phyloP scores from a whole-genome alignment of 1,284 basidiomycete species.

The Malassezia pachydermatis region DNA sequence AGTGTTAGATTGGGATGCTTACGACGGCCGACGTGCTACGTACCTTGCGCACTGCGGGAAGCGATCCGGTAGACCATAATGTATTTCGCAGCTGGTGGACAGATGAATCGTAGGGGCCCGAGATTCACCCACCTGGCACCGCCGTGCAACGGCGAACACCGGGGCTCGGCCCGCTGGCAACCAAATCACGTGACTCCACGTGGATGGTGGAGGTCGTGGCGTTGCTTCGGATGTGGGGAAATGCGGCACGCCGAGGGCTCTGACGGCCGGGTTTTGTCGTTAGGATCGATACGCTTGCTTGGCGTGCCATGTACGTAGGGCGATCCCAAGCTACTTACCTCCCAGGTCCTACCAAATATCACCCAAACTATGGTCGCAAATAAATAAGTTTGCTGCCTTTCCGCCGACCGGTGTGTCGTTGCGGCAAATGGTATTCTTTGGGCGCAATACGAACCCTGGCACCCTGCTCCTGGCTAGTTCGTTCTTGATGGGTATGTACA shows the following conservation, averaged over 20 bases:
- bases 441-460: conserved; percentile 43
- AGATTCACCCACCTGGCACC: neutral
- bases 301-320: conserved; percentile 12
- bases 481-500: conserved; percentile 24
- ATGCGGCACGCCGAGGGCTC: neutral
- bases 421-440: conserved; percentile 48
- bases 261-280: neutral
- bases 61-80: conserved; percentile 18
- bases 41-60: conserved; percentile 20
- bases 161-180: conserved; percentile 15
- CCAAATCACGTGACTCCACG: conserved; percentile 16
- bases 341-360: conserved; percentile 39
- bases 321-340: no score
- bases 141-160: conserved; percentile 14
- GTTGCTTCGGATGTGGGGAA: neutral
- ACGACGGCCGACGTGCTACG: neutral
- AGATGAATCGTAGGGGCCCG: conserved; percentile 7
- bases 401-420: conserved; percentile 46
- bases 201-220: neutral
- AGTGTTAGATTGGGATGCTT: neutral
- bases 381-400: conserved; percentile 45
- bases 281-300: neutral
- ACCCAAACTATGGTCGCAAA: conserved; percentile 38
- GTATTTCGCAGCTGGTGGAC: conserved; percentile 5
- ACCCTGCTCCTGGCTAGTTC: conserved; percentile 44